Evolutionary conservation across 768 basidiomycete genomes (phyloP).

Genomic region (Cytidiella melzeri): DNA sequence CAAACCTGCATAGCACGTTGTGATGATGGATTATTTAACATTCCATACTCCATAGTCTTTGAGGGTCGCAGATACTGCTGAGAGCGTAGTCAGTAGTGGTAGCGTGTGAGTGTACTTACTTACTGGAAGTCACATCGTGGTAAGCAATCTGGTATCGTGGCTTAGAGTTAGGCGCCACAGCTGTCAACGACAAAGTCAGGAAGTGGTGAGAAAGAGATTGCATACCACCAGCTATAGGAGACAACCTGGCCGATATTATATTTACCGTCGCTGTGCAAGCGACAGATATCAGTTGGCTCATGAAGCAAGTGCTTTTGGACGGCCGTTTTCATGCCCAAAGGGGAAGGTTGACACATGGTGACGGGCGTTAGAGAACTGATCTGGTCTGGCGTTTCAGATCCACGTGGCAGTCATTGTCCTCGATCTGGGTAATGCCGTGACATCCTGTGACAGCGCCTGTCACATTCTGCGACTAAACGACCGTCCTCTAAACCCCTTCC

Average conservation of each 20-base stretch:
- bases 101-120: too few species aligned
- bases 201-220: not conserved
- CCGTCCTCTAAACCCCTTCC: not conserved
- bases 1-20: too few species aligned
- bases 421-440: constrained; percentile 6
- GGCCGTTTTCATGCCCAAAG: too few species aligned
- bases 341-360: not conserved
- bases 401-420: constrained; percentile 13
- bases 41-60: too few species aligned
- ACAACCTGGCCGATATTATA: not conserved
- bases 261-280: not conserved
- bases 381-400: constrained; percentile 11
- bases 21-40: too few species aligned
- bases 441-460: constrained; percentile 2
- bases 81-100: too few species aligned
- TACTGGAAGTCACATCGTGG: too few species aligned
- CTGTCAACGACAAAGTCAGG: not conserved
- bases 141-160: too few species aligned
- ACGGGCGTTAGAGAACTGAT: not conserved
- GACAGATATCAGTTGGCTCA: not conserved
- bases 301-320: too few species aligned
- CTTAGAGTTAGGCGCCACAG: not conserved
- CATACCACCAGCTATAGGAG: not conserved
- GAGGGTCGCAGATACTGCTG: too few species aligned
- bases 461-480: not conserved